These are phyloP conservation scores for Stramenopiles sp. DNA, from an alignment of 352 stramenopile species.

Conservation along the genomic window DNA sequence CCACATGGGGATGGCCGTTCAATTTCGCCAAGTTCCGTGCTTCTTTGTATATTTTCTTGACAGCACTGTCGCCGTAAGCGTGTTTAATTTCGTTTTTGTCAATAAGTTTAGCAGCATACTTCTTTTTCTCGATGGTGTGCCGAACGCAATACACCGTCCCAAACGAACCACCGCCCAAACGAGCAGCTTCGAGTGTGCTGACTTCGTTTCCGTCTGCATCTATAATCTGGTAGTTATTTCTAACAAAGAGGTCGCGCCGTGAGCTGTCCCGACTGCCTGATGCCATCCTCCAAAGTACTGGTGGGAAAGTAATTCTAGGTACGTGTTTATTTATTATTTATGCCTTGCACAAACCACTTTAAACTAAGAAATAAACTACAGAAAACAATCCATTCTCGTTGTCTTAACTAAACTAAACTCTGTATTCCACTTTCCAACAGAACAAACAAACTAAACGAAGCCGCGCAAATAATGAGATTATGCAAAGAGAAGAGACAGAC, in stretches of 20 bases:
- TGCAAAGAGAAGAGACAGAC: too few relatives aligned
- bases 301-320: too few relatives aligned
- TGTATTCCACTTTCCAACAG: too few relatives aligned
- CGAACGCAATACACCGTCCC: neutral
- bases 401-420: too few relatives aligned
- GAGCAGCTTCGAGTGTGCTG: neutral
- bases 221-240: neutral
- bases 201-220: neutral
- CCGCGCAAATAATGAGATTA: too few relatives aligned
- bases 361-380: too few relatives aligned
- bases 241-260: neutral
- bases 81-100: neutral
- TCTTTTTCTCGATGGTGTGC: neutral
- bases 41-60: neutral
- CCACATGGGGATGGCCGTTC: neutral
- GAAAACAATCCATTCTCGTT: too few relatives aligned
- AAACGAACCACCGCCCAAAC: neutral
- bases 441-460: too few relatives aligned
- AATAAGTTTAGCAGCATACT: conserved; percentile 1
- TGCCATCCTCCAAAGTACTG: too few relatives aligned
- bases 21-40: conserved; percentile 7
- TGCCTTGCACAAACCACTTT: too few relatives aligned
- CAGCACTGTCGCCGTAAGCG: neutral
- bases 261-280: neutral
- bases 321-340: too few relatives aligned